phyloP scores from a whole-genome alignment of 768 basidiomycete species.

The Nidula microcarpa region DNA sequence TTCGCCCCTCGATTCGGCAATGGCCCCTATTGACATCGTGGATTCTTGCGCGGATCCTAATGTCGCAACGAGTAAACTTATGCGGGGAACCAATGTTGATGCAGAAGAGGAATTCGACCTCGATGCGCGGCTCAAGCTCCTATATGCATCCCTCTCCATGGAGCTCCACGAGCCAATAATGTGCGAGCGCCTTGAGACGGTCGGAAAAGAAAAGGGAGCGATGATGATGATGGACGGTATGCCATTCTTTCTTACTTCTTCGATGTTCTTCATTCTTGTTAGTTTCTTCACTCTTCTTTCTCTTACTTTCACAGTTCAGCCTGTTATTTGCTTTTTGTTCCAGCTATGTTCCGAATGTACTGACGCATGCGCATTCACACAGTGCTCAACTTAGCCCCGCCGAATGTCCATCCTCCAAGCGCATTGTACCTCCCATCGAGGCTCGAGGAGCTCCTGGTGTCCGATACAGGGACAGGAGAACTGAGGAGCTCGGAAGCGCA shows the following conservation, averaged over 20 bases:
- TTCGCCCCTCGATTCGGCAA: no score
- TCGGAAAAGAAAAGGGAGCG: conserved; percentile 14
- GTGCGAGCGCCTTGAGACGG: conserved; percentile 54
- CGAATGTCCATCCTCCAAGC: conserved; percentile 40
- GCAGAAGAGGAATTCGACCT: conserved; percentile 14
- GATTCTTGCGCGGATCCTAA: no score
- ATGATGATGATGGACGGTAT: conserved; percentile 55
- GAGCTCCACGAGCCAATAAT: conserved; percentile 39
- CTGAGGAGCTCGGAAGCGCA: conserved; percentile 7
- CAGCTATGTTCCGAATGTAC: not conserved
- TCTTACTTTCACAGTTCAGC: no score
- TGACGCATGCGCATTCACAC: not conserved
- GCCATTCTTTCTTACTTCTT: not conserved
- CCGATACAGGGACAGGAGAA: conserved; percentile 2
- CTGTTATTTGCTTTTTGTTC: no score
- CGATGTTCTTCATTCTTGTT: not conserved
- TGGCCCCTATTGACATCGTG: no score
- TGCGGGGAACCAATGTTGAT: conserved; percentile 37
- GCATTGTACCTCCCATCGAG: conserved; percentile 26
- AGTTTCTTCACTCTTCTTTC: not conserved
- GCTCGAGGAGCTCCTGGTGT: conserved; percentile 19
- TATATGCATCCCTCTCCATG: conserved; percentile 22
- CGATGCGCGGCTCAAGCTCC: conserved; percentile 21
- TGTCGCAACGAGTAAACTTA: not conserved
- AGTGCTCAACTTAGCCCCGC: conserved; percentile 59